Base-by-base conservation (phyloP, 129 eudicot genomes). In the Flaveria sonorensis region DNA sequence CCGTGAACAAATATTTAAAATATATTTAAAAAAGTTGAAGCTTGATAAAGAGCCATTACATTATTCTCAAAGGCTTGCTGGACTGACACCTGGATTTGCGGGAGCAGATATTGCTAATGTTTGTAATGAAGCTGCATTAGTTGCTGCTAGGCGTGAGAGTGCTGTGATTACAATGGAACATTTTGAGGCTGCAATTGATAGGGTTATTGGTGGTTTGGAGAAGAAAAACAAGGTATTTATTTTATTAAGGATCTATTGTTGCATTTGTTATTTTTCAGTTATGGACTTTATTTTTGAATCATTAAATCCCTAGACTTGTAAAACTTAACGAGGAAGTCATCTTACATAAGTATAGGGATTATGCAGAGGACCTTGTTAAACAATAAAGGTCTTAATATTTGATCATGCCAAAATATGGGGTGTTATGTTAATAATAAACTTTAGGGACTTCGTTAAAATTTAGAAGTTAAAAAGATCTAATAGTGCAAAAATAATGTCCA, bases 91-190 rank as follows among this genome's bases (percentile, higher is more conserved):
- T 72, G 97, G 97, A 60, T 89, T 92, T 82, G 89, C 92, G 52
- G 97, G 97, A 66, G 97, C 97, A 0, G 97, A 92, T 59, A 92
- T 92, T 57, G 96, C 96, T 19, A 92, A 92, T 89, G 96, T 89
- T 68, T 92, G 97, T 65, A 92, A 92, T 70, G 96, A 92, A 80
- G 96, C 92, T 26, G 97, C 97, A 18, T 71, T 89, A 28, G 86
- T 92, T 67, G 92, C 97, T 53, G 96, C 91, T 13, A 85, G 97
- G 83, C 77, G 59, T 26, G 96, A 89, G 80, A 80, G 84, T 63
- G 14, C 81, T 60, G 21, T 75, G 28, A 83, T 92, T 46, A 82
- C 83, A 12, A 89, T 87, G 89, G 81, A 87, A 68, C 96, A 89
- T 74, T 89, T 92, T 87, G 97, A 89, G 71, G 78, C 90, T 23